A percentile compares a stretch with the other conserved stretches of the same genome.
phyloP scores from a whole-genome alignment of 495 filamentous ascomycete genomes.

The Xylaria nigripes region DNA sequence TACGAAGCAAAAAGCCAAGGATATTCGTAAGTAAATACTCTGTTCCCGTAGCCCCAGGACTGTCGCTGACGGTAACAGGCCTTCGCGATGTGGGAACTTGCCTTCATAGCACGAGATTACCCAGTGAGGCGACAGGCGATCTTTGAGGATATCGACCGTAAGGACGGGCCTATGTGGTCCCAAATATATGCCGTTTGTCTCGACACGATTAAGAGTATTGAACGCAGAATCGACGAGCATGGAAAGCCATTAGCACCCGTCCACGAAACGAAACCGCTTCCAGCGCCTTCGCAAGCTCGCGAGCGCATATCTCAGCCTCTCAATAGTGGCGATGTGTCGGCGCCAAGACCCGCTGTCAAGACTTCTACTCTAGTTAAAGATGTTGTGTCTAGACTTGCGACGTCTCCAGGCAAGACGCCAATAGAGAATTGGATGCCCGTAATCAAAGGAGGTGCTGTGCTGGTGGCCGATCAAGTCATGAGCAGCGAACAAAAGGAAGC shows the following conservation, averaged over 20 bases:
- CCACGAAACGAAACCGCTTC: slow-evolving; percentile 21
- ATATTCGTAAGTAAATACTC: slow-evolving; percentile 18
- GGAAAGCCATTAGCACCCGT: slow-evolving; percentile 39
- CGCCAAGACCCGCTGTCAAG: slow-evolving; percentile 6
- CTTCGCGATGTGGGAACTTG: slow-evolving; percentile 89
- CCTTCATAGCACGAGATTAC: slow-evolving; percentile 65
- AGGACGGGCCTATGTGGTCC: slow-evolving; percentile 67
- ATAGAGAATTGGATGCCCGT: slow-evolving; percentile 32
- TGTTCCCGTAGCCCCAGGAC: background rate
- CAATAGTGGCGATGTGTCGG: slow-evolving; percentile 32
- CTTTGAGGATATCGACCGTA: slow-evolving; percentile 82
- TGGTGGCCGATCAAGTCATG: slow-evolving; percentile 35
- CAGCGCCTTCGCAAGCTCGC: slow-evolving; percentile 22
- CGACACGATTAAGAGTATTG: slow-evolving; percentile 55
- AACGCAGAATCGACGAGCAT: slow-evolving; percentile 52
- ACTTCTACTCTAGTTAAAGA: slow-evolving; percentile 3
- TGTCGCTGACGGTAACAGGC: slow-evolving; percentile 37
- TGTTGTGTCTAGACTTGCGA: slow-evolving; percentile 47
- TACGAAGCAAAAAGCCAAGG: slow-evolving; percentile 67
- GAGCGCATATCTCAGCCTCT: slow-evolving; percentile 22
- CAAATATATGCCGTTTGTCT: slow-evolving; percentile 65
- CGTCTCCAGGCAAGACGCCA: slow-evolving; percentile 50
- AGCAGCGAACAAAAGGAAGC: slow-evolving; percentile 37
- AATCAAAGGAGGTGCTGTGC: slow-evolving; percentile 28
- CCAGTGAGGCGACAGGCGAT: slow-evolving; percentile 68